These are phyloP conservation scores for Penicillium egyptiacum DNA, from an alignment of 495 filamentous ascomycete genomes.

Conservation along the genomic window DNA sequence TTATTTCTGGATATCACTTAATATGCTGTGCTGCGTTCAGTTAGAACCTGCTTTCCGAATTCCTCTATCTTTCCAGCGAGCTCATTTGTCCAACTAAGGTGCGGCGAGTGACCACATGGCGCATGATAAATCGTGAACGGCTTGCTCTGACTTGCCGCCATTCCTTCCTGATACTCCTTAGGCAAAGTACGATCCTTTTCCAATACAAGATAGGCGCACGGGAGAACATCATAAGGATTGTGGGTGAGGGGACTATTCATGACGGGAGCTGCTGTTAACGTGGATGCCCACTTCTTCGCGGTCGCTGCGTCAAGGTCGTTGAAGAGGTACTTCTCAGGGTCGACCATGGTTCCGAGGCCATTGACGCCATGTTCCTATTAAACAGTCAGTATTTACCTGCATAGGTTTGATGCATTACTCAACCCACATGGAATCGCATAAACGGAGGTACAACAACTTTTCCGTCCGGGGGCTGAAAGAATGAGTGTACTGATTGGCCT, in stretches of 20 bases:
- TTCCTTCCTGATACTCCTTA: conserved; percentile 31
- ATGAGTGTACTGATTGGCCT: conserved; percentile 31
- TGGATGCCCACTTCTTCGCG: conserved; percentile 27
- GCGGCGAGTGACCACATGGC: conserved; percentile 27
- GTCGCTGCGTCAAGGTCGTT: conserved; percentile 20
- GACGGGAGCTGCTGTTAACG: conserved; percentile 36
- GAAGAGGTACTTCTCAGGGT: conserved; percentile 27
- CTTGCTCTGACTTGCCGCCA: conserved; percentile 26
- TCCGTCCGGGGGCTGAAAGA: conserved; percentile 32
- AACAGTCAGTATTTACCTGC: neutral
- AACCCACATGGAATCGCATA: conserved; percentile 28
- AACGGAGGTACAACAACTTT: conserved; percentile 21
- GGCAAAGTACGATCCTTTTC: conserved; percentile 29
- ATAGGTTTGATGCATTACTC: too few relatives aligned
- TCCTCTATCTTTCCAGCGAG: conserved; percentile 23
- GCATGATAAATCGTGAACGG: conserved; percentile 29
- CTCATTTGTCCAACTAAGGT: conserved; percentile 29
- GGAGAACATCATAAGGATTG: conserved; percentile 32
- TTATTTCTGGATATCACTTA: neutral
- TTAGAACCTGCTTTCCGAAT: conserved; percentile 11
- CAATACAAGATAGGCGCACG: conserved; percentile 36
- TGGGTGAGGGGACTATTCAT: conserved; percentile 30
- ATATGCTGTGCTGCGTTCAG: neutral
- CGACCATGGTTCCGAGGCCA: conserved; percentile 23
- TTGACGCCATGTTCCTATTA: conserved; percentile 26